Evolutionary conservation across 2,329 filamentous ascomycete species (phyloP), one percentile per base, ranked within the genome.

Genomic region (Pyrenochaeta sp.): DNA sequence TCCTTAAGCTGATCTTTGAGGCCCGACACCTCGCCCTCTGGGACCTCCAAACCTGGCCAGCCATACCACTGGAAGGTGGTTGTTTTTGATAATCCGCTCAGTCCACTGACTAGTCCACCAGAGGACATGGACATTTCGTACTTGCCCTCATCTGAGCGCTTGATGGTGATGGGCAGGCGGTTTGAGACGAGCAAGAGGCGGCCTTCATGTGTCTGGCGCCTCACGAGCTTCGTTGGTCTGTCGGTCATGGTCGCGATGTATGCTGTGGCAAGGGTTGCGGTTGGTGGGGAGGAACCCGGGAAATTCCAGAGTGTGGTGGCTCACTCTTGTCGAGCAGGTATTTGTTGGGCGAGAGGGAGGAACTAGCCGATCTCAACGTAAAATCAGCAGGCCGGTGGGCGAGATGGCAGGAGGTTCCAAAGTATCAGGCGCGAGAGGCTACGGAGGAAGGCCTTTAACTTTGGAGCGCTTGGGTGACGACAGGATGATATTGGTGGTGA

Each of bases 1-100:
- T 95, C 87, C 78, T 91, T 90, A 71, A 98, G 81, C 60, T 90
- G 87, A 71, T 89, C 83, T 71, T 87, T 89, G 75, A 99, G 87
- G 50, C 84, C 82, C 2, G 84, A 82, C 37, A 91, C 85, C 76
- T 98, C 94, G 49, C 87, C 85, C 60, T 96, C 91, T 33, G 94
- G 94, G 4, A 98, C 87, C 76, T 98, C 92, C 43, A 97, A 80
- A 32, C 95, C 95, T 0, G 95, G 93, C 94, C 95, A 98, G 64
- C 95, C 95, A 78, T 98, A 98, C 95, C 95, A 99, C 77, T 95
- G 91, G 78, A 98, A 98, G 64, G 89, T 94, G 21, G 92, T 97
- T 29, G 91, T 90, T 79, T 97, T 97, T 68, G 91, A 89, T 53
- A 98, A 81, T 21, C 95, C 95, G 64, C 91, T 96, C 56, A 99